A percentile compares a stretch with the other conserved stretches of the same genome.
phyloP scores from a whole-genome alignment of 2,329 filamentous ascomycete species.

The Monilinia fructigena region DNA sequence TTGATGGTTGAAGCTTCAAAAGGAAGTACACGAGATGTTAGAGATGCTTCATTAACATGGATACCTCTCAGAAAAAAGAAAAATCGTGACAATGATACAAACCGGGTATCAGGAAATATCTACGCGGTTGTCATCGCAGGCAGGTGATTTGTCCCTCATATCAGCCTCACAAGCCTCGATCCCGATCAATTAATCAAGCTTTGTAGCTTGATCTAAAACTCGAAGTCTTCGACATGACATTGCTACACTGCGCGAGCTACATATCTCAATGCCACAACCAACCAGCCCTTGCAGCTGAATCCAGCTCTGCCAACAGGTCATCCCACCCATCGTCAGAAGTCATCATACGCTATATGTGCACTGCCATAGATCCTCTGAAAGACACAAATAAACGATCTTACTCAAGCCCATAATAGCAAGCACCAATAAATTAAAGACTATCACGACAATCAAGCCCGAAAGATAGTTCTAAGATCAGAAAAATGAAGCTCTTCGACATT shows the following conservation, averaged over 20 bases:
- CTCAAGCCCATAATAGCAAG: neutral
- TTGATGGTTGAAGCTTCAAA: too few relatives aligned
- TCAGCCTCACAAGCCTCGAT: neutral
- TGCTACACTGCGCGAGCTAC: slow-evolving; percentile 21
- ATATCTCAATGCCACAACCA: slow-evolving; percentile 28
- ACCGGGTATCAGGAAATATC: neutral
- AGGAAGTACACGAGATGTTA: too few relatives aligned
- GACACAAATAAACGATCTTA: slow-evolving; percentile 16
- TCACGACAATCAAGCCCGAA: slow-evolving; percentile 37
- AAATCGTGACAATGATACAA: neutral
- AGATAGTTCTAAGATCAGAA: slow-evolving; percentile 30
- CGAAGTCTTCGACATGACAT: neutral
- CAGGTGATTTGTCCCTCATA: neutral
- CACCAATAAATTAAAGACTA: neutral
- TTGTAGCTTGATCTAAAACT: neutral
- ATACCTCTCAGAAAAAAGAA: neutral
- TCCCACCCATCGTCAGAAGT: slow-evolving; percentile 34
- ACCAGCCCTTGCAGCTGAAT: slow-evolving; percentile 26
- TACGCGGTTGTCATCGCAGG: neutral
- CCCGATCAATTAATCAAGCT: neutral
- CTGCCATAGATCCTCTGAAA: slow-evolving; percentile 22
- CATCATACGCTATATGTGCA: slow-evolving; percentile 22
- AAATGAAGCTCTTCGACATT: too few relatives aligned
- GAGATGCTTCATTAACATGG: too few relatives aligned
- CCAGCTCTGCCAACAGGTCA: slow-evolving; percentile 35